Conservation (phyloP, 1,284 basidiomycete species). For the Sphagnurus paluster region DNA sequence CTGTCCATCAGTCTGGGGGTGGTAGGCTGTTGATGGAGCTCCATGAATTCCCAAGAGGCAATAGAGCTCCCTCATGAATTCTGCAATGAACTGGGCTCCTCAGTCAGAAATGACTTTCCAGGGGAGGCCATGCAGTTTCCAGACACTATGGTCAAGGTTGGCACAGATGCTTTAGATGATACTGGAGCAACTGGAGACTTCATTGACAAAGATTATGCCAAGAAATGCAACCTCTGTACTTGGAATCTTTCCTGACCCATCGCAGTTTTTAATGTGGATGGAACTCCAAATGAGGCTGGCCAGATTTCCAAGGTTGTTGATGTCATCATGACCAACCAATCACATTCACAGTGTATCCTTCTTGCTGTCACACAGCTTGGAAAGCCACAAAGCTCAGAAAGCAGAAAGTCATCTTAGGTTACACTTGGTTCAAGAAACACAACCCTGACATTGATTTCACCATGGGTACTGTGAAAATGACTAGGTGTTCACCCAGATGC, state of each 20-base stretch:
- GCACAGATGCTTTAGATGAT: slow-evolving; percentile 9
- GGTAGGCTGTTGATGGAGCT: slow-evolving; percentile 29
- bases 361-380: slow-evolving; percentile 26
- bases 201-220: slow-evolving; percentile 16
- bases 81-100: slow-evolving; percentile 32
- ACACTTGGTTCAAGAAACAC: slow-evolving; percentile 27
- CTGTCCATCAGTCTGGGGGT: slow-evolving; percentile 35
- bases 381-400: too few relatives aligned
- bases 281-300: slow-evolving; percentile 22
- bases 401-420: slow-evolving; percentile 25
- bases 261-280: slow-evolving; percentile 26
- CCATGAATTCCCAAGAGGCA: slow-evolving; percentile 15
- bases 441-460: slow-evolving; percentile 30
- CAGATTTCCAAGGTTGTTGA: slow-evolving; percentile 17
- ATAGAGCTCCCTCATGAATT: slow-evolving; percentile 29
- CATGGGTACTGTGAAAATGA: slow-evolving; percentile 21
- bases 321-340: slow-evolving; percentile 11
- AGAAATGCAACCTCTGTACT: slow-evolving; percentile 9
- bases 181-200: slow-evolving; percentile 20
- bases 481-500: slow-evolving; percentile 19
- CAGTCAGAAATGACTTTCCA: slow-evolving; percentile 26
- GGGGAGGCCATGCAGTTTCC: not conserved
- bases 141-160: not conserved
- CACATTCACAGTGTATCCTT: slow-evolving; percentile 18
- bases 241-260: too few relatives aligned